These are phyloP conservation scores for Solanum bulbocastanum DNA, from an alignment of 257 asterid species.

Conservation along the genomic window DNA sequence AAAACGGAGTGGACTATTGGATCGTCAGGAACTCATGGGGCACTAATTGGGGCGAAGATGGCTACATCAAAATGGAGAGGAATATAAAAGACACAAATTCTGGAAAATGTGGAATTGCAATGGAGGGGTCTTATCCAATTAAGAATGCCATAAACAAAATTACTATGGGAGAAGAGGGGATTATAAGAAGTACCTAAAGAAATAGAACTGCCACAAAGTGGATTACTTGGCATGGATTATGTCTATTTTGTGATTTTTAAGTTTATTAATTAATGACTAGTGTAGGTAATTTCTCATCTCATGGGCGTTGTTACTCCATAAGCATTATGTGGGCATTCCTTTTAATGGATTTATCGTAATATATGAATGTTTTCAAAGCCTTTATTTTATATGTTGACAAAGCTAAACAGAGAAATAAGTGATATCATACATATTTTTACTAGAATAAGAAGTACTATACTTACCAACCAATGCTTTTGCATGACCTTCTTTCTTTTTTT, in stretches of 20 bases:
- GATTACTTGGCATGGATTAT: not conserved
- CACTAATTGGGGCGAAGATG: not conserved
- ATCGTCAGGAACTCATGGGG: constrained; percentile 1
- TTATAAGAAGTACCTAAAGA: not conserved
- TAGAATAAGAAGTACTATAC: not conserved
- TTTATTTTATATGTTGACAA: not conserved
- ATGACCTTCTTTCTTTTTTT: not conserved
- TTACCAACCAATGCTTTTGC: not conserved
- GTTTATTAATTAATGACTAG: not conserved
- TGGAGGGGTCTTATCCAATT: not conserved
- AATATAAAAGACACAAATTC: not conserved
- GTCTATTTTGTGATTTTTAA: not conserved
- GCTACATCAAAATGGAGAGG: not conserved
- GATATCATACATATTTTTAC: not conserved
- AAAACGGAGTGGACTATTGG: not conserved
- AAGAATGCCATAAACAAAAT: not conserved
- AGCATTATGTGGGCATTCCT: not conserved
- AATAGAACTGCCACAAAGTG: not conserved
- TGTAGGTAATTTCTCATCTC: not conserved
- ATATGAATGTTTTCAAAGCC: not conserved
- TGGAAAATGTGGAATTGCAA: not conserved
- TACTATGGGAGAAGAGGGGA: not conserved
- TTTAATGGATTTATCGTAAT: not conserved
- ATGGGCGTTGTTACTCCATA: no score
- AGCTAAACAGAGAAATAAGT: not conserved